Base-by-base conservation (phyloP, 139 green algal genomes). In the Auxenochlorella pyrenoidosa region DNA sequence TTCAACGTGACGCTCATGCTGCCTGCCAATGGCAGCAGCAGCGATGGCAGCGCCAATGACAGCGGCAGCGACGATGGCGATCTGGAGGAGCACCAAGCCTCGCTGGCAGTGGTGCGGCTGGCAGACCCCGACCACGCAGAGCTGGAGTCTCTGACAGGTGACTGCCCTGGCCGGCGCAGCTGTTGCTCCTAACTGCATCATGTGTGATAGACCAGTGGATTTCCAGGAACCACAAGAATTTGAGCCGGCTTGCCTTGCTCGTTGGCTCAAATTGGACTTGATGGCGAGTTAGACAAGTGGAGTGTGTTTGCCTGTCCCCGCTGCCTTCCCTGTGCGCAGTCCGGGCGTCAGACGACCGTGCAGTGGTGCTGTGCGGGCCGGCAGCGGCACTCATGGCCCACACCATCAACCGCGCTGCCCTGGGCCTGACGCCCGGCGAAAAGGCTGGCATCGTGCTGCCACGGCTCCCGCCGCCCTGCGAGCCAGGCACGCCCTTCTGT, bases 21-120 rank as follows among this genome's bases (percentile, higher is more conserved):
- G n/a, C 70, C 34, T 40, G 66, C 30, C 32, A 32, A 73, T 22
- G 32, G 82, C 41, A 47, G 30, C 47, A 77, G 47, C 51, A 40
- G 12, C 60, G 73, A 59, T 36, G 47, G 59, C 84, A 63, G 32
- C 38, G 16, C 0, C 22, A 15, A 32, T 28, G 26, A 12, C 30
- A 82, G 75, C 75, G 21, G 51, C 47, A 51, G 51, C 40, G 71
- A 60, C 43, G 38, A 36, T 75, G 71, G 18, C 16, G 21, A 36
- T 34, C 8, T 12, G 41, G 2, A 38, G 40, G 28, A 63, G 43
- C 30, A 24, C 54, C 54, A 3, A n/a, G 40, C 15, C 54, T 80
- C 51, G 12, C 72, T 93, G 44, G 86, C 86, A 2, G 83, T 93
- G 18, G 88, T 92, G 38, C 86, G 88, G 19, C 70, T 92, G 79